Evolutionary conservation across 2,329 filamentous ascomycete species (phyloP).

Genomic region (Colletotrichum viniferum): DNA sequence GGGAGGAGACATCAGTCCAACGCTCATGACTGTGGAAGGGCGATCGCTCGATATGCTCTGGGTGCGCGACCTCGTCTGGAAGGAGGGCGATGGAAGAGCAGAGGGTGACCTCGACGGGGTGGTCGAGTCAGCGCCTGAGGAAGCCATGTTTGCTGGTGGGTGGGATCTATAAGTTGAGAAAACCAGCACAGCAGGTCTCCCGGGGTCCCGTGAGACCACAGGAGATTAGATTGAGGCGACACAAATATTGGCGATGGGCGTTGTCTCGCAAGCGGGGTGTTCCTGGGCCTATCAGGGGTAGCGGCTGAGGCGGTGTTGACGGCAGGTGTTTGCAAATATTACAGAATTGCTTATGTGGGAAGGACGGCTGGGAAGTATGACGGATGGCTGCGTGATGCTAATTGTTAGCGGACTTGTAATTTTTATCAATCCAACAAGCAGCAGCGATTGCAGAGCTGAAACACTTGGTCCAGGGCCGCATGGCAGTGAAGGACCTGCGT

Average conservation of each 20-base stretch:
- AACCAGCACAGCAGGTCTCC: constrained; percentile 10
- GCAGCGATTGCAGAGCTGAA: constrained; percentile 20
- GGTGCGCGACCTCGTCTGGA: constrained; percentile 50
- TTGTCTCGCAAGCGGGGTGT: constrained; percentile 3
- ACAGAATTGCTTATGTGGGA: constrained; percentile 18
- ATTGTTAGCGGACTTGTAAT: constrained; percentile 9
- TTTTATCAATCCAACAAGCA: background rate
- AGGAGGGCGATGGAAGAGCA: constrained; percentile 34
- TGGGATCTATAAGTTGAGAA: constrained; percentile 1
- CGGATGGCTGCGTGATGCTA: constrained; percentile 20
- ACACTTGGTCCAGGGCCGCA: constrained; percentile 20
- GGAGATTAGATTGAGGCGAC: constrained; percentile 18
- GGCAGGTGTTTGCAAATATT: constrained; percentile 16
- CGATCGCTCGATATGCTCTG: constrained; percentile 75
- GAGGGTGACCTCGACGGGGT: constrained; percentile 36
- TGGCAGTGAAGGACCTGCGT: constrained; percentile 19
- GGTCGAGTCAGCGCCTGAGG: constrained; percentile 13
- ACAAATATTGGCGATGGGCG: constrained; percentile 6
- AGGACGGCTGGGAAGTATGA: background rate
- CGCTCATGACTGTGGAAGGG: constrained; percentile 62
- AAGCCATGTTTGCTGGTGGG: constrained; percentile 19
- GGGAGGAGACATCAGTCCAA: constrained; percentile 69
- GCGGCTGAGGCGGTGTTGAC: background rate
- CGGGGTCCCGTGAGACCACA: constrained; percentile 20
- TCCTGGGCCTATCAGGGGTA: constrained; percentile 11